These are phyloP conservation scores for Periconia sp. DNA, from an alignment of 2,329 filamentous ascomycete genomes.

Conservation along the genomic window DNA sequence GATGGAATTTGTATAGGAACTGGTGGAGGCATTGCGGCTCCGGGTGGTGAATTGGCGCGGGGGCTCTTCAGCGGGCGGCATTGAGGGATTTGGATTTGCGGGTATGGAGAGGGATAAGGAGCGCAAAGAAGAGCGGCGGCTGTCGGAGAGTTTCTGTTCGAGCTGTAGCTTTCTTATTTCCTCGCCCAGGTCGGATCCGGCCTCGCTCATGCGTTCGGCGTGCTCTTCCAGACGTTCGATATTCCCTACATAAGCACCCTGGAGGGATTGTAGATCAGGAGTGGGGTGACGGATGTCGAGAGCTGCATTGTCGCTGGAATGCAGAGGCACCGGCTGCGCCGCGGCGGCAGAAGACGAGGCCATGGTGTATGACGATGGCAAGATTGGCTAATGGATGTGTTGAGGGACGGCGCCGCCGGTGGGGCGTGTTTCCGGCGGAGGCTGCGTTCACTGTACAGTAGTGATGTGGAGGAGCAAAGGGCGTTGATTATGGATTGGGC, in stretches of 20 bases:
- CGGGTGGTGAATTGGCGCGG: constrained; percentile 28
- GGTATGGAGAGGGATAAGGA: constrained; percentile 32
- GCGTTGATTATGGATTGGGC: neutral
- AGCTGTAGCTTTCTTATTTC: constrained; percentile 74
- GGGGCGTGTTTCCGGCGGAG: neutral
- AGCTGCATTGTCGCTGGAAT: constrained; percentile 19
- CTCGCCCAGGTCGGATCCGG: constrained; percentile 72
- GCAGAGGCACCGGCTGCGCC: constrained; percentile 20
- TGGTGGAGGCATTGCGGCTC: constrained; percentile 45
- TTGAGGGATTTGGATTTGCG: constrained; percentile 10
- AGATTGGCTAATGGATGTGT: neutral
- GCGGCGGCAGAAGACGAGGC: constrained; percentile 19
- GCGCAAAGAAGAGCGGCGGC: constrained; percentile 64
- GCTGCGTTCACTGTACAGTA: neutral
- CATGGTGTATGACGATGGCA: constrained; percentile 16
- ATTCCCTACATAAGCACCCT: constrained; percentile 65
- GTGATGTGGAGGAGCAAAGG: neutral
- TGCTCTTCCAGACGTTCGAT: constrained; percentile 74
- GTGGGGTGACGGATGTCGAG: constrained; percentile 54
- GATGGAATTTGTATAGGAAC: constrained; percentile 60
- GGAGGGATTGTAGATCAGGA: constrained; percentile 63
- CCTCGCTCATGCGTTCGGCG: constrained; percentile 72
- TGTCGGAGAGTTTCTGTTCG: constrained; percentile 71
- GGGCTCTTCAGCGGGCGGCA: constrained; percentile 32
- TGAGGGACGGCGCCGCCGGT: neutral